phyloP scores from a whole-genome alignment of 495 filamentous ascomycete genomes.

The Penicillium salamii region DNA sequence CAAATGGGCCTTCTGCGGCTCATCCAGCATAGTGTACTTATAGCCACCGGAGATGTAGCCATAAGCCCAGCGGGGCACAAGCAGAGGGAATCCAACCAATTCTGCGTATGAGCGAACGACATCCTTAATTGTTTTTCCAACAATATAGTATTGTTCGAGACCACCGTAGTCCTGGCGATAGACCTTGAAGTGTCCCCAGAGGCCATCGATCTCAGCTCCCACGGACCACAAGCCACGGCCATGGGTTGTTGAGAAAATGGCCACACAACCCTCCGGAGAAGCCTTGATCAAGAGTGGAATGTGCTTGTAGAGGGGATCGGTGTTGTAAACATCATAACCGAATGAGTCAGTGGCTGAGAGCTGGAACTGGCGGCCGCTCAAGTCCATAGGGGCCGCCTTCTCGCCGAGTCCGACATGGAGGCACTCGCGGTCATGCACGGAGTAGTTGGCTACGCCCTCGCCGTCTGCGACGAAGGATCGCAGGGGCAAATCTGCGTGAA shows the following conservation, averaged over 20 bases:
- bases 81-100: slow-evolving; percentile 60
- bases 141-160: slow-evolving; percentile 65
- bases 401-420: slow-evolving; percentile 68
- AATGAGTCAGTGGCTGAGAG: slow-evolving; percentile 67
- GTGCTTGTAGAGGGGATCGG: slow-evolving; percentile 72
- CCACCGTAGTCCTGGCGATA: slow-evolving; percentile 69
- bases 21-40: slow-evolving; percentile 65
- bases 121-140: slow-evolving; percentile 61
- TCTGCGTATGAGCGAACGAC: slow-evolving; percentile 63
- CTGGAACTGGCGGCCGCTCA: slow-evolving; percentile 62
- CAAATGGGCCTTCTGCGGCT: slow-evolving; percentile 52
- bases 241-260: slow-evolving; percentile 64
- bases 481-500: slow-evolving; percentile 57
- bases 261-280: slow-evolving; percentile 56
- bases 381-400: slow-evolving; percentile 68
- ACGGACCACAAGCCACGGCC: slow-evolving; percentile 60
- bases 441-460: slow-evolving; percentile 59
- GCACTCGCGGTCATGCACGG: slow-evolving; percentile 51
- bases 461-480: slow-evolving; percentile 61
- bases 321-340: slow-evolving; percentile 66
- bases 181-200: slow-evolving; percentile 69
- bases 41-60: slow-evolving; percentile 68
- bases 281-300: slow-evolving; percentile 67
- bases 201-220: slow-evolving; percentile 67
- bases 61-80: slow-evolving; percentile 66